These are phyloP conservation scores for Tieghemiomyces parasiticus DNA, from an alignment of 192 early-diverging fungal species.

Conservation along the genomic window DNA sequence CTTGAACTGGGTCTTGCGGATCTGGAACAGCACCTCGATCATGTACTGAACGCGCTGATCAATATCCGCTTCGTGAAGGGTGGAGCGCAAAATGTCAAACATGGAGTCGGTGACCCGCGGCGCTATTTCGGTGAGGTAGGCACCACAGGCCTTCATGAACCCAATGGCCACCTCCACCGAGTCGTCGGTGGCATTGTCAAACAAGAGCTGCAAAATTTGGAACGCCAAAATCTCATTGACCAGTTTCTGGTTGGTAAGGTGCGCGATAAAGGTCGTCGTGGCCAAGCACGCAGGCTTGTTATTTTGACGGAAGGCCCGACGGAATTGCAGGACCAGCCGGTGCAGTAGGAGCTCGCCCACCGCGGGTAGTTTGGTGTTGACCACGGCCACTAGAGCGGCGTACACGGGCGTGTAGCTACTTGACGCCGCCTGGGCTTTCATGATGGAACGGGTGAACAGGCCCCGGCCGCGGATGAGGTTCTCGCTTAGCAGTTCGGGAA, in stretches of 20 bases:
- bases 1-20: constrained; percentile 86
- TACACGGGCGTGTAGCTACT: constrained; percentile 85
- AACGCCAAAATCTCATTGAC: constrained; percentile 79
- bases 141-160: constrained; percentile 80
- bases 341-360: constrained; percentile 77
- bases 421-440: constrained; percentile 81
- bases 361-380: constrained; percentile 88
- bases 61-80: constrained; percentile 85
- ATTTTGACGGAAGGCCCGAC: constrained; percentile 78
- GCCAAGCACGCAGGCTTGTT: constrained; percentile 81
- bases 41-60: constrained; percentile 92
- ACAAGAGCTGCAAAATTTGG: constrained; percentile 64
- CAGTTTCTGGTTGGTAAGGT: constrained; percentile 82
- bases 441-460: constrained; percentile 65
- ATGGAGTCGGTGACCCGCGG: constrained; percentile 64
- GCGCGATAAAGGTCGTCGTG: constrained; percentile 73
- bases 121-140: constrained; percentile 62
- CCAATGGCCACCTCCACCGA: constrained; percentile 93
- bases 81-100: constrained; percentile 82
- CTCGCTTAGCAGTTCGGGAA: constrained; percentile 77
- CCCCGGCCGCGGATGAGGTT: constrained; percentile 88
- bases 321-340: constrained; percentile 75
- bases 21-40: constrained; percentile 94
- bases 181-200: constrained; percentile 79
- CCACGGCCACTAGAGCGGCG: constrained; percentile 68